Percentiles rank a stretch among this genome's conserved stretches.
These are phyloP conservation scores for Penicillium manginii DNA, from an alignment of 495 filamentous ascomycete species.

Conservation along the genomic window DNA sequence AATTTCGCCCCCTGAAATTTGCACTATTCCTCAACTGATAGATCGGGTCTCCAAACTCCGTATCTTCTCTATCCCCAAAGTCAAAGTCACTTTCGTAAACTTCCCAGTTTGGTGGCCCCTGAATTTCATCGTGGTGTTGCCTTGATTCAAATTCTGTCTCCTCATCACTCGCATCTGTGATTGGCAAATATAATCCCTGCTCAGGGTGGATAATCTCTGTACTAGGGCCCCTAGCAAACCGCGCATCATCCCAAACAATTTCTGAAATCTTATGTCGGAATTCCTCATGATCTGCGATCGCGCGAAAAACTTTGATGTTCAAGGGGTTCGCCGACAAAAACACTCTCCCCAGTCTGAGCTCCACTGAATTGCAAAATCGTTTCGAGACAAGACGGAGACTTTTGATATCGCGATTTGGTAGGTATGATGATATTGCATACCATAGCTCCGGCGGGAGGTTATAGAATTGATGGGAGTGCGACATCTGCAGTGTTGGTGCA, in stretches of 20 bases:
- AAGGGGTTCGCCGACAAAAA: conserved; percentile 18
- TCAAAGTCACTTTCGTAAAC: not conserved
- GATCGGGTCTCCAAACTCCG: not conserved
- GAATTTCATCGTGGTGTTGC: too few relatives aligned
- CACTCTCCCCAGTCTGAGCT: conserved; percentile 8
- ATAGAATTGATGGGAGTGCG: not conserved
- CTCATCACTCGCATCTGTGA: conserved; percentile 8
- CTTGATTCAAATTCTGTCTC: too few relatives aligned
- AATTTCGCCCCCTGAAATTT: conserved; percentile 12
- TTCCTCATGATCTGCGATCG: conserved; percentile 11
- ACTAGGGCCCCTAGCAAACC: conserved; percentile 11
- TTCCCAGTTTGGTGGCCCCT: not conserved
- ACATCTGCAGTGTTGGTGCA: too few relatives aligned
- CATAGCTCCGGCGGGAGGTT: not conserved
- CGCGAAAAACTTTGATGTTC: conserved; percentile 17
- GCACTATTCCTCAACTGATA: conserved; percentile 10
- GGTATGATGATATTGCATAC: conserved; percentile 2
- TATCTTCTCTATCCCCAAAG: conserved; percentile 2
- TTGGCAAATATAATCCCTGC: conserved; percentile 1
- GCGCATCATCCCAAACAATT: conserved; percentile 36
- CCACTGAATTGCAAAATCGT: conserved; percentile 6
- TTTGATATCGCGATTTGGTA: conserved; percentile 18
- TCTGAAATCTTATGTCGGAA: conserved; percentile 22
- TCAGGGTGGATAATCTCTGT: not conserved
- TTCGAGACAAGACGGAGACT: conserved; percentile 11